Percentiles rank a stretch among this genome's conserved stretches.
Conservation (phyloP, 495 filamentous ascomycete species). For the Aspergillus mulundensis region DNA sequence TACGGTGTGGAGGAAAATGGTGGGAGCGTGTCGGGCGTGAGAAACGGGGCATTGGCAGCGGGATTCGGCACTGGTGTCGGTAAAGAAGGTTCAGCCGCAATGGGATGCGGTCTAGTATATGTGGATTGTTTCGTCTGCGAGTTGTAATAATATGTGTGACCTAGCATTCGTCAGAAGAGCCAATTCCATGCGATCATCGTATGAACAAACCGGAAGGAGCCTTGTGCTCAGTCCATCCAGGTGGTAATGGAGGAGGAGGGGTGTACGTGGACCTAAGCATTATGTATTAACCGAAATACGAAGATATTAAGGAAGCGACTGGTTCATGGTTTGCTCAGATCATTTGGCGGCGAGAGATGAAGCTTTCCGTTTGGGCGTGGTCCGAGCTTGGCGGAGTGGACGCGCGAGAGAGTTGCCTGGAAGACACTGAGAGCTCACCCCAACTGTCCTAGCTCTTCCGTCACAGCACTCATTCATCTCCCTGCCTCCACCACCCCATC, state of each 20-base stretch:
- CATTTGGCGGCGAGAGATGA: neutral
- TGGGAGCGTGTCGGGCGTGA: conserved; percentile 33
- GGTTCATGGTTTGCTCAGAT: neutral
- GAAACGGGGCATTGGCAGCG: conserved; percentile 23
- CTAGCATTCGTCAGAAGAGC: conserved; percentile 32
- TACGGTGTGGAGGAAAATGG: conserved; percentile 43
- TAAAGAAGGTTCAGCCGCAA: conserved; percentile 28
- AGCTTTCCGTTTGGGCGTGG: conserved; percentile 27
- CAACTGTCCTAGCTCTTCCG: conserved; percentile 26
- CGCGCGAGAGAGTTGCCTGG: conserved; percentile 47
- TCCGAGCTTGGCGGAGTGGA: conserved; percentile 48
- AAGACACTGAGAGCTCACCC: conserved; percentile 28
- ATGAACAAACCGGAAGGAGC: conserved; percentile 65
- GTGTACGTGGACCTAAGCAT: conserved; percentile 46
- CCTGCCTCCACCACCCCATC: conserved; percentile 2
- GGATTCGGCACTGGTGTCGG: conserved; percentile 19
- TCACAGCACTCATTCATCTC: conserved; percentile 19
- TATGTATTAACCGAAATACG: neutral
- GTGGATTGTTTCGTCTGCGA: conserved; percentile 81
- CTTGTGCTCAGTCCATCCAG: conserved; percentile 90
- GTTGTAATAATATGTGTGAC: conserved; percentile 88
- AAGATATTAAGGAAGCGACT: neutral
- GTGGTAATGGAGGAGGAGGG: conserved; percentile 56
- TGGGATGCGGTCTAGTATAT: conserved; percentile 63
- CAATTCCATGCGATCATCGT: neutral